phyloP scores from a whole-genome alignment of 1,284 basidiomycete genomes.

The Pseudozyma pruni region DNA sequence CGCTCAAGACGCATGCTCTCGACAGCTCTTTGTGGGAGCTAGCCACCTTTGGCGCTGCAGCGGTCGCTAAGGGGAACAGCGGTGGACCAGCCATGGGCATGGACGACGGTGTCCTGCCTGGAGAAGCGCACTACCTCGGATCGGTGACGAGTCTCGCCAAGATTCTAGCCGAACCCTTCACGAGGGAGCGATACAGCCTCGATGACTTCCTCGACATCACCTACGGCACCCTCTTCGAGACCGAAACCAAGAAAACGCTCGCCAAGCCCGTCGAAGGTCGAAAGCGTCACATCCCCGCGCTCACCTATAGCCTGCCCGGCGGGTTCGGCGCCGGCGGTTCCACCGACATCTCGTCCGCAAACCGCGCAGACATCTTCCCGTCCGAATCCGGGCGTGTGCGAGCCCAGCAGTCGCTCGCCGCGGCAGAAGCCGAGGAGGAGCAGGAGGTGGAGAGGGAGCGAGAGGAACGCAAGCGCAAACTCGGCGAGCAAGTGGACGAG shows the following conservation, averaged over 20 bases:
- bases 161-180: slow-evolving; percentile 91
- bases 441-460: slow-evolving; percentile 22
- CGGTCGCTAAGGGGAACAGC: slow-evolving; percentile 20
- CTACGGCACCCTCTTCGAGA: slow-evolving; percentile 90
- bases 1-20: slow-evolving; percentile 81
- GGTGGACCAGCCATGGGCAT: slow-evolving; percentile 22
- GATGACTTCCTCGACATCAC: slow-evolving; percentile 98
- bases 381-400: slow-evolving; percentile 16
- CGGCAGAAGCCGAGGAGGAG: slow-evolving; percentile 32
- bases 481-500: no score
- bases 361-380: slow-evolving; percentile 44
- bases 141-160: slow-evolving; percentile 84
- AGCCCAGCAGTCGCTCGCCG: slow-evolving; percentile 11
- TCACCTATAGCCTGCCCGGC: slow-evolving; percentile 35
- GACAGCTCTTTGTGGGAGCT: slow-evolving; percentile 94
- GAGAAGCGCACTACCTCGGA: slow-evolving; percentile 81
- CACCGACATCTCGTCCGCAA: slow-evolving; percentile 12
- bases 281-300: slow-evolving; percentile 8
- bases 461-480: slow-evolving; percentile 25
- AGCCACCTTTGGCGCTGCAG: slow-evolving; percentile 73
- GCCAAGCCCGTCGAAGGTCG: slow-evolving; percentile 4
- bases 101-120: slow-evolving; percentile 23
- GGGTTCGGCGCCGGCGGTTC: slow-evolving; percentile 42
- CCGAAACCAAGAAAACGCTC: slow-evolving; percentile 82
- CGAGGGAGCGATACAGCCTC: slow-evolving; percentile 86